Conservation (phyloP, 805 yeast species). For the Wickerhamomyces bovis region DNA sequence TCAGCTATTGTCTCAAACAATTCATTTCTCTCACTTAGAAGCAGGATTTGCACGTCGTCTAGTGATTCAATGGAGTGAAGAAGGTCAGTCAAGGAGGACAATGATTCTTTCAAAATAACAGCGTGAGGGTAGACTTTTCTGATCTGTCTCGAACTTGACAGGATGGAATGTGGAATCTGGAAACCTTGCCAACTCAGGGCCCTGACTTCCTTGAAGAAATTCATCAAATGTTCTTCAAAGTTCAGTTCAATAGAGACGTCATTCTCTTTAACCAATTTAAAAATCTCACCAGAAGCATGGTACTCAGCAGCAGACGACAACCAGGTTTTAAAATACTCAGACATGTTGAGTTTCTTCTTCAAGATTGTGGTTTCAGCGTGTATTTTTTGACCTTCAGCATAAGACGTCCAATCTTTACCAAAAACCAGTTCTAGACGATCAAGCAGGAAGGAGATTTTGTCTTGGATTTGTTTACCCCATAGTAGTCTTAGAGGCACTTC, state of each 20-base stretch:
- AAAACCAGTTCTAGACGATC: constrained; percentile 43
- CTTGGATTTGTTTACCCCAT: constrained; percentile 48
- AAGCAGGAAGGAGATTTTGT: constrained; percentile 36
- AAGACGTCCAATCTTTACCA: constrained; percentile 55
- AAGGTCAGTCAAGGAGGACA: constrained; percentile 34
- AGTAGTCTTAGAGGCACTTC: constrained; percentile 39
- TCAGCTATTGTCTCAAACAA: constrained; percentile 29
- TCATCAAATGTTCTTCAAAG: constrained; percentile 39
- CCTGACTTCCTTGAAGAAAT: constrained; percentile 48
- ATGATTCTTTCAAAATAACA: constrained; percentile 43
- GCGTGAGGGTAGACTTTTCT: constrained; percentile 54
- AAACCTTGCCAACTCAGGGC: constrained; percentile 44
- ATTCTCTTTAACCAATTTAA: constrained; percentile 29
- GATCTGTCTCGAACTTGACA: constrained; percentile 42
- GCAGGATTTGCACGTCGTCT: constrained; percentile 35
- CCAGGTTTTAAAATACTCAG: constrained; percentile 45
- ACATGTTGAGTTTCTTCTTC: constrained; percentile 39
- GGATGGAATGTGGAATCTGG: constrained; percentile 49
- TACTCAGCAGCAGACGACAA: constrained; percentile 22
- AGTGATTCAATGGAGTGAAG: constrained; percentile 29
- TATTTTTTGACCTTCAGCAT: constrained; percentile 63
- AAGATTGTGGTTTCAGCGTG: constrained; percentile 42
- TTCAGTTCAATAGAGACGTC: constrained; percentile 37
- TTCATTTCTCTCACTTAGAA: constrained; percentile 29
- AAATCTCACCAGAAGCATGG: constrained; percentile 29